Conservation (phyloP, 2,329 filamentous ascomycete species). For the Cladosporium sp. region DNA sequence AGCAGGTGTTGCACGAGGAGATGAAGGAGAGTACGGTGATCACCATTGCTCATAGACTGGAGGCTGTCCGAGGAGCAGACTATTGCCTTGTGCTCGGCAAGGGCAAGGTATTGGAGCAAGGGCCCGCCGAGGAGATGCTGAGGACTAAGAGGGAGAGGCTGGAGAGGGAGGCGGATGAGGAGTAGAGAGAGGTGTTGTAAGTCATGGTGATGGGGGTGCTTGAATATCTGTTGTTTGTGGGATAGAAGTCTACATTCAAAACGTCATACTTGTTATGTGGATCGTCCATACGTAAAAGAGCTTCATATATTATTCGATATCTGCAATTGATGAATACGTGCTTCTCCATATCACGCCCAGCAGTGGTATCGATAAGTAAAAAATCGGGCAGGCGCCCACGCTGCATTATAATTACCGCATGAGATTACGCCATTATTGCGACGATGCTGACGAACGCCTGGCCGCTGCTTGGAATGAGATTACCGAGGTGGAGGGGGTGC, state of each 20-base stretch:
- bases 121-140: slow-evolving; percentile 36
- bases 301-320: too few species aligned
- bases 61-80: slow-evolving; percentile 61
- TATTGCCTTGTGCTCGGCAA: slow-evolving; percentile 56
- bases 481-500: background rate
- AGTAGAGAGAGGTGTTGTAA: background rate
- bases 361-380: background rate
- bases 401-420: background rate
- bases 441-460: background rate
- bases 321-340: too few species aligned
- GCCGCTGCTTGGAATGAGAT: background rate
- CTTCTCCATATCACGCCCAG: too few species aligned
- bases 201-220: background rate
- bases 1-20: slow-evolving; percentile 57
- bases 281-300: too few species aligned
- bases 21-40: slow-evolving; percentile 62
- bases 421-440: background rate
- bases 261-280: too few species aligned
- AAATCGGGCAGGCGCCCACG: background rate
- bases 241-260: background rate
- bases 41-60: slow-evolving; percentile 64
- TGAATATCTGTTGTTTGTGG: background rate
- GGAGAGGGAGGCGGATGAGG: slow-evolving; percentile 21
- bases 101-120: slow-evolving; percentile 47
- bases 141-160: slow-evolving; percentile 15